Evolutionary conservation across 2,329 filamentous ascomycete species (phyloP).

Genomic region (Pseudogymnoascus sp.): DNA sequence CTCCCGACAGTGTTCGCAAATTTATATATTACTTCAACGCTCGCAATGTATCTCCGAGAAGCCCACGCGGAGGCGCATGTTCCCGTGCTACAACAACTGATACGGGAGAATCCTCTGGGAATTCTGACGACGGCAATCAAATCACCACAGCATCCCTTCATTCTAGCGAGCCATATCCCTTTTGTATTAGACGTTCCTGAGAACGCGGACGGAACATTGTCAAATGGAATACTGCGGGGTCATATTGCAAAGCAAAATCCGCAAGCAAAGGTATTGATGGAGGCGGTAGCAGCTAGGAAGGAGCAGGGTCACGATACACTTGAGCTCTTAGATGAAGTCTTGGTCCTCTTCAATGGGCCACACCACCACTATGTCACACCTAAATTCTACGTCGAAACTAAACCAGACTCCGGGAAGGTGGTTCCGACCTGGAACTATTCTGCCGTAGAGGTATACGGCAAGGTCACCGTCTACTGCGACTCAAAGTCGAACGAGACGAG

Average conservation of each 20-base stretch:
- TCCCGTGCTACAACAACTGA: conserved; percentile 44
- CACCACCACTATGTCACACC: conserved; percentile 60
- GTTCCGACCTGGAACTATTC: conserved; percentile 67
- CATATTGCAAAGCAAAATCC: conserved; percentile 58
- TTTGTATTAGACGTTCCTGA: conserved; percentile 45
- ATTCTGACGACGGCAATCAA: conserved; percentile 54
- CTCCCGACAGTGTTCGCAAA: neutral
- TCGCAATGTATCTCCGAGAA: conserved; percentile 50
- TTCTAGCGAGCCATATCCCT: conserved; percentile 55
- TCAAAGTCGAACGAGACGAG: conserved; percentile 37
- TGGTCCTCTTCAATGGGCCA: conserved; percentile 53
- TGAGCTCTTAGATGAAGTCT: conserved; percentile 42
- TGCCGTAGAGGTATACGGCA: conserved; percentile 56
- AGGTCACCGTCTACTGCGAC: conserved; percentile 46
- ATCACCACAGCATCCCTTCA: conserved; percentile 40
- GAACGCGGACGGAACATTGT: conserved; percentile 30
- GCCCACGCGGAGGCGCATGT: conserved; percentile 46
- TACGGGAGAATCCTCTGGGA: conserved; percentile 53
- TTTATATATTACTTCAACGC: neutral
- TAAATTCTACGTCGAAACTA: conserved; percentile 60
- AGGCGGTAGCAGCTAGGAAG: conserved; percentile 29
- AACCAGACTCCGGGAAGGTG: conserved; percentile 56
- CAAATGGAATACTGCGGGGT: conserved; percentile 42
- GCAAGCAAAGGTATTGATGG: conserved; percentile 54
- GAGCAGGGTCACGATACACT: neutral